Evolutionary conservation across 1,284 basidiomycete species (phyloP), one percentile per base, ranked within the genome.

Genomic region (Ustilago vetiveriae): DNA sequence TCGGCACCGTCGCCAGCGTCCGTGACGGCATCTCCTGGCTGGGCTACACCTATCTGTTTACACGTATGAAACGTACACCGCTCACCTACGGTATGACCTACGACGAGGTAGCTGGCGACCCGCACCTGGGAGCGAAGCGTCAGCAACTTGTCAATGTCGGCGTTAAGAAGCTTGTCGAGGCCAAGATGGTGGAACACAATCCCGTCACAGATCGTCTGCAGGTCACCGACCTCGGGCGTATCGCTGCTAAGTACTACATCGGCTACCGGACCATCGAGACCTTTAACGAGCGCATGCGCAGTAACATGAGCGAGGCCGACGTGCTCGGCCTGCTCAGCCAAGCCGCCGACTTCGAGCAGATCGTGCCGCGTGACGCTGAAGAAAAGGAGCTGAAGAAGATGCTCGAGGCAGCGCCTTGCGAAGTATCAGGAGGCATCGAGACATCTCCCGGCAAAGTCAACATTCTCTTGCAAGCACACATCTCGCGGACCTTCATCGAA

Each of bases 181-280:
- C 89, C 17, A 86, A 88, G 55, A 99, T 99, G 96, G 89, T 97
- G 53, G 85, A 87, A 24, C 90, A 90, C 75, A 89, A 94, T 76
- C 83, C 85, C 39, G 80, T 83, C 4, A 86, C 85, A 4, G 89
- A 88, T 33, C 84, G 86, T 2, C 89, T 98, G 57, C 84, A 85
- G 3, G 88, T 91, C 67, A 92, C 91, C 13, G 94, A 97, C 72
- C 84, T 97, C 3, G 96, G 96, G 14, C 86, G 93, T 59, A 95
- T 98, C 72, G 94, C 96, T 0, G 93, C 95, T 3, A 94, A 91
- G 80, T 99, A 98, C 83, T 99, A 98, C 83, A 90, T 99, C 70
- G 88, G 90, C 30, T 85, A 92, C 82, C 85, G 88, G 46, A 94
- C 93, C 2, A 90, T 99, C 32, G 92, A 93, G 80, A 87, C 91